A percentile compares a stretch with the other conserved stretches of the same genome.
Conservation (phyloP, 768 basidiomycete genomes). For the Royoungia palumana region DNA sequence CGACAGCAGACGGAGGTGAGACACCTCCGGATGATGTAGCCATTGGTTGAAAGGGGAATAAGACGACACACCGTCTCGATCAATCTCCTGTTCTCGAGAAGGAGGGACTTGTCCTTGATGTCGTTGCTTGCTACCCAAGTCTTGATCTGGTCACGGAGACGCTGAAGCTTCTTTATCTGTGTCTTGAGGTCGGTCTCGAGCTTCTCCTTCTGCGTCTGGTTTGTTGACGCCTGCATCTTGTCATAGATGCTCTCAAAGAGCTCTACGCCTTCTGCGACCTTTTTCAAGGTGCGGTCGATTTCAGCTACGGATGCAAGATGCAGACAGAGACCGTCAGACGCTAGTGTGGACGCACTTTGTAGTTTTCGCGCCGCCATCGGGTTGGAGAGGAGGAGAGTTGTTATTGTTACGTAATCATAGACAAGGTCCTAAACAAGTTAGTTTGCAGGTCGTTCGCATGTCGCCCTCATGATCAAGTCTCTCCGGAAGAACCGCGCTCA, state of each 20-base stretch:
- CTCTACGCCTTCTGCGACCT: conserved; percentile 93
- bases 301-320: conserved; percentile 60
- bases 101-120: conserved; percentile 94
- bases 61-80: conserved; percentile 85
- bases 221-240: conserved; percentile 95
- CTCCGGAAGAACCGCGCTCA: conserved; percentile 74
- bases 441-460: neutral
- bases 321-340: no score
- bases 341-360: conserved; percentile 54
- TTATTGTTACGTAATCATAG: conserved; percentile 25
- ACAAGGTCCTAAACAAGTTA: neutral
- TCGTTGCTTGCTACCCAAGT: conserved; percentile 97
- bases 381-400: conserved; percentile 7
- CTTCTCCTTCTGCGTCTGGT: conserved; percentile 98
- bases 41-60: neutral
- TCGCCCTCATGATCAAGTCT: conserved; percentile 63
- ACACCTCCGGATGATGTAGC: neutral
- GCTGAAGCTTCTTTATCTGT: conserved; percentile 95
- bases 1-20: conserved; percentile 10
- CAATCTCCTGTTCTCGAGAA: conserved; percentile 90
- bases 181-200: conserved; percentile 93
- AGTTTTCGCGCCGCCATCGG: conserved; percentile 89
- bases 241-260: conserved; percentile 94
- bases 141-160: conserved; percentile 83
- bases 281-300: conserved; percentile 98